Evolutionary conservation across 2,329 filamentous ascomycete genomes (phyloP).

Genomic region (Aspergillus chevalieri): DNA sequence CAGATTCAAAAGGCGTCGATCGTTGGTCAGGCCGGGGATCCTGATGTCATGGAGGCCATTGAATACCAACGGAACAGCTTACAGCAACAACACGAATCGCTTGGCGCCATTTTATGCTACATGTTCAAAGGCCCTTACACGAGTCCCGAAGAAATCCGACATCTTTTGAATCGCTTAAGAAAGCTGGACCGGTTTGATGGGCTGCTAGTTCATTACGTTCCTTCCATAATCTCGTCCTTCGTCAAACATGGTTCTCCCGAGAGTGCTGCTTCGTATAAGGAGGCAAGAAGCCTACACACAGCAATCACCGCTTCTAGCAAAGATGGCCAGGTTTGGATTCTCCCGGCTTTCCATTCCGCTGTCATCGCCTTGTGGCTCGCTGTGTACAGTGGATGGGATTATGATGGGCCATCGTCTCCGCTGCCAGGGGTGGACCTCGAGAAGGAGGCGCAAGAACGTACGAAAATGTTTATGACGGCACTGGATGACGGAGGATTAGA

Average conservation of each 20-base stretch:
- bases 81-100: slow-evolving; percentile 79
- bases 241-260: slow-evolving; percentile 73
- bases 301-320: slow-evolving; percentile 56
- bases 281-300: slow-evolving; percentile 65
- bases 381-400: slow-evolving; percentile 86
- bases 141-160: slow-evolving; percentile 64
- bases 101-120: slow-evolving; percentile 73
- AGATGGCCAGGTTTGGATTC: slow-evolving; percentile 64
- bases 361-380: slow-evolving; percentile 81
- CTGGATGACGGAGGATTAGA: slow-evolving; percentile 88
- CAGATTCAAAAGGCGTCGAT: slow-evolving; percentile 69
- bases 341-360: slow-evolving; percentile 72
- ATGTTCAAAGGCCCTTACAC: slow-evolving; percentile 71
- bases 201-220: slow-evolving; percentile 71
- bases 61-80: slow-evolving; percentile 76
- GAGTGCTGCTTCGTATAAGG: slow-evolving; percentile 58
- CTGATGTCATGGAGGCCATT: slow-evolving; percentile 68
- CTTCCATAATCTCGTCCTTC: slow-evolving; percentile 70
- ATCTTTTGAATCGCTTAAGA: slow-evolving; percentile 63
- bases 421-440: slow-evolving; percentile 58
- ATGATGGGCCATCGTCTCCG: slow-evolving; percentile 59
- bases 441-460: slow-evolving; percentile 63
- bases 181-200: slow-evolving; percentile 71
- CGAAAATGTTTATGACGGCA: slow-evolving; percentile 66
- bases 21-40: slow-evolving; percentile 59